Conservation (phyloP, 225 moss, liverwort and hornwort species). For the Sphagnum contortum region DNA sequence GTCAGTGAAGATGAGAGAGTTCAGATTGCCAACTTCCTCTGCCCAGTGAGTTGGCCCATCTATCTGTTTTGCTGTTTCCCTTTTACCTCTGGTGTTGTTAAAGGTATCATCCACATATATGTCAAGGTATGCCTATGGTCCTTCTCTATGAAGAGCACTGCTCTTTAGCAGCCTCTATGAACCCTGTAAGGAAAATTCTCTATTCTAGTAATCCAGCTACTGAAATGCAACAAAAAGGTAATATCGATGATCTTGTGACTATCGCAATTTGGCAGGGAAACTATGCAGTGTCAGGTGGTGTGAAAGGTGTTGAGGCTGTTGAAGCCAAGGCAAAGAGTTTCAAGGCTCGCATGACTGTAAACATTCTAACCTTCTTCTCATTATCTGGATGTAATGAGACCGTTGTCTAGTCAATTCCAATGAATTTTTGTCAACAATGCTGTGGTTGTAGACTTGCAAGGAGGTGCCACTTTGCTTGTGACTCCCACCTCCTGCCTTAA, state of each 20-base stretch:
- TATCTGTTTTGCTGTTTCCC: too few species aligned
- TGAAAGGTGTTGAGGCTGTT: slow-evolving; percentile 85
- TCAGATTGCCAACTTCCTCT: slow-evolving; percentile 90
- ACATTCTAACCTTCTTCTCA: slow-evolving; percentile 2
- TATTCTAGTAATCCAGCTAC: too few species aligned
- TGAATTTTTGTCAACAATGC: too few species aligned
- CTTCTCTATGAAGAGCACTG: too few species aligned
- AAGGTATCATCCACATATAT: too few species aligned
- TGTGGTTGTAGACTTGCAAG: neutral
- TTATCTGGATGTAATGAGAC: neutral
- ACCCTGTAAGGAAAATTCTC: too few species aligned
- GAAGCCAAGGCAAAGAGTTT: slow-evolving; percentile 94
- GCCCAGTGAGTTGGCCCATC: slow-evolving; percentile 37
- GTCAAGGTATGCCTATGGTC: too few species aligned
- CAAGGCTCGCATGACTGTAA: slow-evolving; percentile 97
- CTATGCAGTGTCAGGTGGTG: slow-evolving; percentile 97
- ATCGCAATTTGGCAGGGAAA: slow-evolving; percentile 55
- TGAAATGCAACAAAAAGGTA: too few species aligned
- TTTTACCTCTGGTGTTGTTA: too few species aligned
- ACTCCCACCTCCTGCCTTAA: too few species aligned
- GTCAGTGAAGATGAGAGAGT: slow-evolving; percentile 85
- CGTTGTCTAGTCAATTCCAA: neutral
- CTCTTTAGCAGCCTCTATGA: too few species aligned
- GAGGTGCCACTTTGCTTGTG: neutral
- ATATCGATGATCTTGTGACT: neutral